Evolutionary conservation across 768 basidiomycete species (phyloP).

Genomic region (Strobilomyces confusus): DNA sequence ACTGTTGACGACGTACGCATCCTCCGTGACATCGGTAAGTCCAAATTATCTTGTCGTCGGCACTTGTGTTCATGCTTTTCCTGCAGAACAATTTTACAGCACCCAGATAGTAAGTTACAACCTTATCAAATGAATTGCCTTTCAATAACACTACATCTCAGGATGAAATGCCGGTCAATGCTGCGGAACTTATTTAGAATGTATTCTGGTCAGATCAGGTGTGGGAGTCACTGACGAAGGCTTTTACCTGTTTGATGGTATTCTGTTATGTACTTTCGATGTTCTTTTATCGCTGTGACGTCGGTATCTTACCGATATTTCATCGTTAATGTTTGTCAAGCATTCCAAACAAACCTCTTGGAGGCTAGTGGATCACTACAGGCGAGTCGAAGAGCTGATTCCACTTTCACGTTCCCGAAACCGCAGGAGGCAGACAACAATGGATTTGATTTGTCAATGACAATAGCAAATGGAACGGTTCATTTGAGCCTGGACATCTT

Average conservation of each 20-base stretch:
- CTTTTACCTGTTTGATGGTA: slow-evolving; percentile 2
- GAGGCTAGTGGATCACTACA: background rate
- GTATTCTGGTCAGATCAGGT: background rate
- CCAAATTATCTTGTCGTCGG: background rate
- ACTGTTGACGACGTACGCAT: slow-evolving; percentile 96
- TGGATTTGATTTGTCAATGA: background rate
- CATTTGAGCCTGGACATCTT: background rate
- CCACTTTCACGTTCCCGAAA: background rate
- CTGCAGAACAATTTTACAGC: slow-evolving; percentile 90
- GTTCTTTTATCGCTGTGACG: slow-evolving; percentile 5
- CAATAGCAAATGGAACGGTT: background rate
- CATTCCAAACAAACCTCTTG: background rate
- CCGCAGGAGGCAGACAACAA: too few relatives aligned
- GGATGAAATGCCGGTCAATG: slow-evolving; percentile 99
- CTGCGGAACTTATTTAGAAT: slow-evolving; percentile 87
- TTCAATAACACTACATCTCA: slow-evolving; percentile 36
- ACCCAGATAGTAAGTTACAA: slow-evolving; percentile 73
- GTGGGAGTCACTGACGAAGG: slow-evolving; percentile 1
- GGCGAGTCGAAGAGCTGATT: background rate
- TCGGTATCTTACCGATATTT: background rate
- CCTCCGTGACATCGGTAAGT: slow-evolving; percentile 90
- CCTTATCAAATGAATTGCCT: slow-evolving; percentile 1
- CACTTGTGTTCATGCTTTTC: slow-evolving; percentile 10
- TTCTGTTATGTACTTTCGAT: slow-evolving; percentile 19
- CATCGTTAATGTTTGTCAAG: background rate